Conservation (phyloP, 768 basidiomycete species). For the Lactarius deliciosus region DNA sequence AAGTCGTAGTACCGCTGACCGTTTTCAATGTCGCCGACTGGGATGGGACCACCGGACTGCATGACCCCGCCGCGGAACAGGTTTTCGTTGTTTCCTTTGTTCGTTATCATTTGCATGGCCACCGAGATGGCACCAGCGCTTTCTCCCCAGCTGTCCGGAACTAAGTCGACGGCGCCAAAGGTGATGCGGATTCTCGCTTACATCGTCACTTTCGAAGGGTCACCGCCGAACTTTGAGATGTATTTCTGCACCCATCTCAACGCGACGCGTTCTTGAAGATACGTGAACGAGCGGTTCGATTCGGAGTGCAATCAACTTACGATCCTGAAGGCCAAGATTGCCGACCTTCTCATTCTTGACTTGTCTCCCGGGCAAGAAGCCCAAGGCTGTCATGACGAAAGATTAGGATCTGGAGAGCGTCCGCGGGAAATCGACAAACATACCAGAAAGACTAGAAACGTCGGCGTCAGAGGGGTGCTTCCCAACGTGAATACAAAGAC, state of each 20-base stretch:
- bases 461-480: neutral
- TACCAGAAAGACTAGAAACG: slow-evolving; percentile 23
- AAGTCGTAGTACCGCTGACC: slow-evolving; percentile 44
- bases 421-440: neutral
- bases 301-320: slow-evolving; percentile 34
- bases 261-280: slow-evolving; percentile 50
- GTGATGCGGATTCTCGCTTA: slow-evolving; percentile 33
- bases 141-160: slow-evolving; percentile 45
- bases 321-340: slow-evolving; percentile 66
- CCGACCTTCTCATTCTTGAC: slow-evolving; percentile 51
- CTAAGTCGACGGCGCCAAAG: slow-evolving; percentile 18
- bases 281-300: neutral
- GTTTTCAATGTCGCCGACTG: slow-evolving; percentile 32
- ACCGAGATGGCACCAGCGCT: slow-evolving; percentile 56
- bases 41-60: slow-evolving; percentile 44
- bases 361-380: slow-evolving; percentile 53
- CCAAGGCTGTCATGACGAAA: slow-evolving; percentile 39
- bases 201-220: slow-evolving; percentile 60
- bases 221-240: slow-evolving; percentile 62
- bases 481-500: neutral
- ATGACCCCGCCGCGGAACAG: slow-evolving; percentile 47
- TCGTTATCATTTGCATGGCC: slow-evolving; percentile 44
- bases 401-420: neutral
- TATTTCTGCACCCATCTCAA: slow-evolving; percentile 67
- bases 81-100: slow-evolving; percentile 39